Base-by-base conservation (phyloP, 1,139 yeast species). In the Magnusiomyces tetraspermus region DNA sequence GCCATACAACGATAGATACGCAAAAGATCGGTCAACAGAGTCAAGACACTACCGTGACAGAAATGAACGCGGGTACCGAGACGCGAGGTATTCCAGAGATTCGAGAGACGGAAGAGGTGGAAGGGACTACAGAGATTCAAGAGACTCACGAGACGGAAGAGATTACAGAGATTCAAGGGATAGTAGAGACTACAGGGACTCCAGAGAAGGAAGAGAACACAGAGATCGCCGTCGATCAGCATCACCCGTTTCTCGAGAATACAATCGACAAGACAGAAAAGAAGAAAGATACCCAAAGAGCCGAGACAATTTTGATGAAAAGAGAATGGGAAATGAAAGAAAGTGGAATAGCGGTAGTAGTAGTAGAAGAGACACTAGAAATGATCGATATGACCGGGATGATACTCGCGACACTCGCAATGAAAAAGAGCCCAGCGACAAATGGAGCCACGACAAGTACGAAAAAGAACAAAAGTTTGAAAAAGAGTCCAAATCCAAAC, bases 251-350 rank as follows among this genome's bases (percentile, higher is more conserved):
- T 19, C 22, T 28, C 30, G 17, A 21, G 33, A 28, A 6, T 28
- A 28, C 33, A 28, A 28, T 28, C 15, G 22, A 19, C 5, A 28
- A 31, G 49, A 44, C 36, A 38, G 48, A 21, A 33, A 42, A n/a
- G 46, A 33, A 21, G 48, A 46, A n/a, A 36, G 43, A 22, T 28
- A 49, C 13, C 33, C 46, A 15, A 45, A 44, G 40, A 28, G 48
- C 11, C 30, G 49, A 31, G 51, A 52, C 38, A 49, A 31, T 42
- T 17, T 43, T 21, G 47, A 37, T 17, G 28, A 31, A 21, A 44
- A 5, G n/a, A 41, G 26, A 22, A 22, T 21, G 10, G 51, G 33
- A n/a, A 42, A 41, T 11, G 49, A 44, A n/a, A 40, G 53, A 51
- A 36, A 40, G 17, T 21, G 33, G 8, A 50, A 51, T 24, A 28